Base-by-base conservation (phyloP, 345 rosid genomes). In the Bretschneidera sinensis region DNA sequence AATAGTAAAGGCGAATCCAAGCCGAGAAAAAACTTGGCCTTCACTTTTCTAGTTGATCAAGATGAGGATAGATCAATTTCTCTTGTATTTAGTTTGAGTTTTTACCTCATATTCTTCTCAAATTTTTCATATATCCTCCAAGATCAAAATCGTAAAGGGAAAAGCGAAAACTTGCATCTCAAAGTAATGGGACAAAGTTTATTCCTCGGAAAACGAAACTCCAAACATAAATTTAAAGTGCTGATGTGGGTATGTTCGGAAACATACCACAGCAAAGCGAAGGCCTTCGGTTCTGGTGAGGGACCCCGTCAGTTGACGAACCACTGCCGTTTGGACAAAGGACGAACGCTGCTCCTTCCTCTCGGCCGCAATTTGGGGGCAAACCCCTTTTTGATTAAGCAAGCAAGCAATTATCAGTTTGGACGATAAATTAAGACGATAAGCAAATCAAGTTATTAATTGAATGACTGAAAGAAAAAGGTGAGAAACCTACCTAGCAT, bases 221-320 rank as follows among this genome's bases (percentile, higher is more conserved):
- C n/a, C n/a, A n/a, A n/a, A n/a, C n/a, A n/a, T n/a, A n/a, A 28
- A 28, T 28, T 28, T 28, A 28, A 28, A 28, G 33, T 28, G 8
- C 33, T 2, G 33, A 28, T 28, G 33, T 8, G 8, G n/a, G 8
- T 28, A 28, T 28, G 8, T 4, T 5, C 10, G 50, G 43, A 17
- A 56, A 76, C 89, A 35, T 22, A 94, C 99, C 67, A 94, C 79
- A 14, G 92, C 99, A 60, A 94, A 90, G 62, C 97, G 85, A 63
- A 85, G 95, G 68, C 92, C 96, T 60, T 84, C 84, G 1, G 82
- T 67, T 68, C 25, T 72, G 64, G 80, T 81, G 47, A 87, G 70
- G 4, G 85, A 87, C 34, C 98, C 99, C 34, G 74, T 80, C 54
- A 90, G 71, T 52, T 83, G 91, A 54, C 74, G 78, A 34, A 89